Evolutionary conservation across 2,329 filamentous ascomycete species (phyloP), one percentile per base, ranked within the genome.

Genomic region (Cercospora citrullina): DNA sequence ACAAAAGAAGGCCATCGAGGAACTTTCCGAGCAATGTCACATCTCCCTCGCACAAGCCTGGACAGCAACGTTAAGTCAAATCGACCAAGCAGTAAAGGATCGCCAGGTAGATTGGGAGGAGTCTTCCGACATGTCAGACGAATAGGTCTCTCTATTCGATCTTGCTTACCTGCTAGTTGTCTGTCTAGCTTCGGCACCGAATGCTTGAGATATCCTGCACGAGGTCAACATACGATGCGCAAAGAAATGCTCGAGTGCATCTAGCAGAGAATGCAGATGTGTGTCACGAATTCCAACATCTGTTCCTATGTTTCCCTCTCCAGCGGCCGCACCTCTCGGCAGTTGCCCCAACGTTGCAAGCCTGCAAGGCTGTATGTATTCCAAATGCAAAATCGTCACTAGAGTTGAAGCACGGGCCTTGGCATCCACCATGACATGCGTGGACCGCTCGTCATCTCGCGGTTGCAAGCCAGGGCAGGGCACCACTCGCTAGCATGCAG

Each of bases 41-140:
- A 60, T 26, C 9, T 48, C 68, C 8, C 33, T 74, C 33, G 67
- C 73, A 7, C 58, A 60, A 10, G 66, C 65, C 5, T 66, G 65
- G 55, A 57, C 57, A 16, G 53, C 67, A 9, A 71, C 69, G 1
- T 42, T 66, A 3, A 51, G 72, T 33, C 73, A 76, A 36, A 57
- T 73, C 28, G 31, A 66, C 36, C 65, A 69, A 23, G 73, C 71
- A 2, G 66, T 74, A n/a, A 60, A 66, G 18, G 68, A 64, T 57
- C 69, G 73, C 1, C 48, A 68, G 14, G 60, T 62, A 12, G 57
- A 67, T 5, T 51, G 67, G n/a, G 66, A 62, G 26, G 60, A 33
- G 8, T 62, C 53, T 1, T 42, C 14, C 30, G 58, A 33, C 23
- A n/a, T 21, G 10, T 63, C 30, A 26, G 45, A 55, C 16, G 30